These are phyloP conservation scores for Tulasnella sp. DNA, from an alignment of 768 basidiomycete genomes.

Conservation along the genomic window DNA sequence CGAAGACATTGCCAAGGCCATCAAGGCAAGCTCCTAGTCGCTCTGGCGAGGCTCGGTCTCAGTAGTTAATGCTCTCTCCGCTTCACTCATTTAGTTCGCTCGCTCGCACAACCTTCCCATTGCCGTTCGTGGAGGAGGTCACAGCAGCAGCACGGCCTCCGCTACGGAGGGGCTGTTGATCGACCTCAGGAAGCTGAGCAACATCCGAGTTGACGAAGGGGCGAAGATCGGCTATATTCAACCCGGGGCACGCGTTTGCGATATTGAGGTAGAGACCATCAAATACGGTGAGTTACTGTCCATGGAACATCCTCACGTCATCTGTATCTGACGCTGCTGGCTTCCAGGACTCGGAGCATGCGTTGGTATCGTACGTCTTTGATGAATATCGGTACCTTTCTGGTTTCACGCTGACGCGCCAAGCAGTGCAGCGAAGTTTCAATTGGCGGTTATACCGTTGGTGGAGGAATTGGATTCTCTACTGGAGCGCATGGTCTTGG, in stretches of 20 bases:
- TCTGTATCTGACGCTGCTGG: not conserved
- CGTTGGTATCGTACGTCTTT: not conserved
- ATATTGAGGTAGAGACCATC: not conserved
- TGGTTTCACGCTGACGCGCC: not conserved
- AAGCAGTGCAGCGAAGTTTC: not conserved
- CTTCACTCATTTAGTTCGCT: not conserved
- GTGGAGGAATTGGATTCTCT: slow-evolving; percentile 16
- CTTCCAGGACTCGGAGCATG: not conserved
- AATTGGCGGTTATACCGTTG: slow-evolving; percentile 20
- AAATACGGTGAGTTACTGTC: slow-evolving; percentile 15
- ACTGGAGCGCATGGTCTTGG: slow-evolving; percentile 19
- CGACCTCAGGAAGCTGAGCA: slow-evolving; percentile 15
- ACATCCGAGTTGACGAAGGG: slow-evolving; percentile 1
- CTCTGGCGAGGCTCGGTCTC: too few relatives aligned
- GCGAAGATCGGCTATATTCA: slow-evolving; percentile 7
- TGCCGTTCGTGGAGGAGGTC: slow-evolving; percentile 1
- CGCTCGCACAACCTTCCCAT: not conserved
- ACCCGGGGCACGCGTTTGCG: not conserved
- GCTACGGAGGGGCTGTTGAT: slow-evolving; percentile 15
- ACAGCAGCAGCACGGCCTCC: slow-evolving; percentile 1
- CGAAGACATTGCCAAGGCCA: slow-evolving; percentile 1
- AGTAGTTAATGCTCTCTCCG: too few relatives aligned
- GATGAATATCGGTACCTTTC: not conserved
- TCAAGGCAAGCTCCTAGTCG: not conserved
- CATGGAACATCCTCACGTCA: not conserved